These are phyloP conservation scores for Thoreauomyces humboldtii DNA, from an alignment of 192 early-diverging fungal species.

Conservation along the genomic window DNA sequence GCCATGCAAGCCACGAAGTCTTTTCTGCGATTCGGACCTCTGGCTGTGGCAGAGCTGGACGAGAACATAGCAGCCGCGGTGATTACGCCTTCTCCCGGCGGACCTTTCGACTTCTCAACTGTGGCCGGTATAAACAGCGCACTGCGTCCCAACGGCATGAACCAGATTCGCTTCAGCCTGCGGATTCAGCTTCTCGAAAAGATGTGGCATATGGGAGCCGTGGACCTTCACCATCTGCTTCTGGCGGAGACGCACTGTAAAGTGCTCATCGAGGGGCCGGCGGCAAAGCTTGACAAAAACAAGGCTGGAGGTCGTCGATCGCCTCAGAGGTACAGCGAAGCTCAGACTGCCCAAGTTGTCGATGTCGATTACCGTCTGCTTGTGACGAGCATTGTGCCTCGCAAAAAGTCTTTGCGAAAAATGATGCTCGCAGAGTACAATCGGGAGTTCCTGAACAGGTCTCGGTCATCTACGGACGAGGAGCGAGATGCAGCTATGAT, in stretches of 20 bases:
- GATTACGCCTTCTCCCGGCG: background rate
- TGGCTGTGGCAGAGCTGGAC: slow-evolving; percentile 53
- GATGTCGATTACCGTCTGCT: slow-evolving; percentile 47
- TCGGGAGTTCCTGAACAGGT: slow-evolving; percentile 29
- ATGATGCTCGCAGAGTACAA: slow-evolving; percentile 44
- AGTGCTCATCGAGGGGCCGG: slow-evolving; percentile 31
- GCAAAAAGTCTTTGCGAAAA: slow-evolving; percentile 51
- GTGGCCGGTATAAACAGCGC: slow-evolving; percentile 31
- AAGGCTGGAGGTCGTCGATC: slow-evolving; percentile 19
- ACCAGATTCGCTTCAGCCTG: slow-evolving; percentile 30
- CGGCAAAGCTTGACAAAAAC: slow-evolving; percentile 23
- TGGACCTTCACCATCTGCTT: slow-evolving; percentile 39
- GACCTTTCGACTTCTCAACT: slow-evolving; percentile 35
- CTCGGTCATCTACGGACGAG: slow-evolving; percentile 14
- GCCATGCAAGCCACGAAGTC: slow-evolving; percentile 6
- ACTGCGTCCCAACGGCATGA: slow-evolving; percentile 24
- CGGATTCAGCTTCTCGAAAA: slow-evolving; percentile 53
- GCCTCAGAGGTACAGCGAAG: slow-evolving; percentile 5
- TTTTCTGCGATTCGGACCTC: slow-evolving; percentile 34
- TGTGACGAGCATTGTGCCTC: slow-evolving; percentile 33
- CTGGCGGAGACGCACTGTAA: slow-evolving; percentile 37
- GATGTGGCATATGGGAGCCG: slow-evolving; percentile 42
- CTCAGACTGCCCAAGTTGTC: slow-evolving; percentile 16
- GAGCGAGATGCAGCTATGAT: slow-evolving; percentile 29
- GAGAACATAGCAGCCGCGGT: slow-evolving; percentile 22